Evolutionary conservation across 1,284 basidiomycete species (phyloP).

Genomic region (Microbotryum saponariae): DNA sequence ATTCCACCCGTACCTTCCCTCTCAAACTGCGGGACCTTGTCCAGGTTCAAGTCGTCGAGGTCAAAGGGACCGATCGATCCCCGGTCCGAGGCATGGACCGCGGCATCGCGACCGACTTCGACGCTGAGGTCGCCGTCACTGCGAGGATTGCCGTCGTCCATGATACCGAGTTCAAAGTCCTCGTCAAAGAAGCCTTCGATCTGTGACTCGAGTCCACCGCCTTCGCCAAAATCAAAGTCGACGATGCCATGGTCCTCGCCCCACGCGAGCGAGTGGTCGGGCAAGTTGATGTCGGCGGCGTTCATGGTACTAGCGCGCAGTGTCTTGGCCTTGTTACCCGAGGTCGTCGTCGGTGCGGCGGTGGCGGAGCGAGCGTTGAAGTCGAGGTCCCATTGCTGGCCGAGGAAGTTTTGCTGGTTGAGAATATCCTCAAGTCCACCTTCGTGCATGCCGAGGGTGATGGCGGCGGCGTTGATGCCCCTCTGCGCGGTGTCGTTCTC

Average conservation of each 20-base stretch:
- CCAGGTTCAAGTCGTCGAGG: conserved; percentile 10
- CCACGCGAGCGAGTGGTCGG: conserved; percentile 20
- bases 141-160: conserved; percentile 22
- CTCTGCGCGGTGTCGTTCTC: conserved; percentile 2
- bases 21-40: conserved; percentile 5
- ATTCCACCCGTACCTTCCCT: conserved; percentile 2
- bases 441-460: conserved; percentile 21
- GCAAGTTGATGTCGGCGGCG: conserved; percentile 34
- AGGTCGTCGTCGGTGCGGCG: conserved; percentile 4
- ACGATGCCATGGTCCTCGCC: conserved; percentile 8
- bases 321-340: conserved; percentile 17
- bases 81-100: conserved; percentile 21
- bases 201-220: conserved; percentile 1
- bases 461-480: conserved; percentile 8
- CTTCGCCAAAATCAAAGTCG: conserved; percentile 1
- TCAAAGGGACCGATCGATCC: conserved; percentile 18
- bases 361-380: conserved; percentile 17
- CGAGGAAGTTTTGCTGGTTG: conserved; percentile 16
- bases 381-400: conserved; percentile 20
- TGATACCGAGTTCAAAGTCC: conserved; percentile 18
- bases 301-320: conserved; percentile 19
- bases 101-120: conserved; percentile 22
- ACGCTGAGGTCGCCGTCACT: conserved; percentile 19
- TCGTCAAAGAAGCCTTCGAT: conserved; percentile 7
- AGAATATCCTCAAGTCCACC: conserved; percentile 29